phyloP scores from a whole-genome alignment of 2,329 filamentous ascomycete genomes.

The Cryoendolithus antarcticus region DNA sequence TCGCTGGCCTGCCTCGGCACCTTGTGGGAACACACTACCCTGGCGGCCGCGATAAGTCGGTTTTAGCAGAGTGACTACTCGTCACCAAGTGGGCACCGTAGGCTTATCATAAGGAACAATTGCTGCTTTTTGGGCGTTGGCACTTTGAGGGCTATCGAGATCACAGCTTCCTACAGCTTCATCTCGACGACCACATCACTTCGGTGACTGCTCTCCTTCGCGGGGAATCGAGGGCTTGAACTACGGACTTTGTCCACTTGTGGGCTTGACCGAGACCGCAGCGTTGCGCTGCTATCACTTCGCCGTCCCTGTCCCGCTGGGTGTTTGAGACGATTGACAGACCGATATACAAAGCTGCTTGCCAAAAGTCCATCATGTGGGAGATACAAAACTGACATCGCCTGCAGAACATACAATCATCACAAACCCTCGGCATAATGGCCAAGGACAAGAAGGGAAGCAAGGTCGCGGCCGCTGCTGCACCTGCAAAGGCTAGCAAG shows the following conservation, averaged over 20 bases:
- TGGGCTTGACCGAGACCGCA: constrained; percentile 15
- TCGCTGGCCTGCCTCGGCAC: constrained; percentile 26
- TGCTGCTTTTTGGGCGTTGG: constrained; percentile 7
- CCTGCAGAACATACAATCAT: constrained; percentile 11
- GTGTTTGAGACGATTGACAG: constrained; percentile 23
- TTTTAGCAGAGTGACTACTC: constrained; percentile 19
- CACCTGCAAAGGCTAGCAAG: constrained; percentile 17
- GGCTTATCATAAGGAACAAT: constrained; percentile 6
- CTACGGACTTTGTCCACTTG: constrained; percentile 18
- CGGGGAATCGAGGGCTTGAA: constrained; percentile 24
- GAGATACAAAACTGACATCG: too few relatives aligned
- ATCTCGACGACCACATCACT: constrained; percentile 7
- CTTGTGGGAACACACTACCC: constrained; percentile 42
- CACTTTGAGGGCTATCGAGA: constrained; percentile 21
- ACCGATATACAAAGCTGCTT: constrained; percentile 7
- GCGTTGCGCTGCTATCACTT: constrained; percentile 16
- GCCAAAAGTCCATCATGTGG: too few relatives aligned
- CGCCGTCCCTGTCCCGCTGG: constrained; percentile 18
- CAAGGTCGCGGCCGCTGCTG: constrained; percentile 15
- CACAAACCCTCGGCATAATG: constrained; percentile 24
- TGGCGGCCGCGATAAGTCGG: constrained; percentile 29
- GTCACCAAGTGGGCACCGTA: constrained; percentile 26
- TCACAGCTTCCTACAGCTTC: constrained; percentile 7
- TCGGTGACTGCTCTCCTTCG: constrained; percentile 9
- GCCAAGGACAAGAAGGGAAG: constrained; percentile 32